Evolutionary conservation across 208 protist species (phyloP), one percentile per base, ranked within the genome.

Genomic region (Leishmania tropica): DNA sequence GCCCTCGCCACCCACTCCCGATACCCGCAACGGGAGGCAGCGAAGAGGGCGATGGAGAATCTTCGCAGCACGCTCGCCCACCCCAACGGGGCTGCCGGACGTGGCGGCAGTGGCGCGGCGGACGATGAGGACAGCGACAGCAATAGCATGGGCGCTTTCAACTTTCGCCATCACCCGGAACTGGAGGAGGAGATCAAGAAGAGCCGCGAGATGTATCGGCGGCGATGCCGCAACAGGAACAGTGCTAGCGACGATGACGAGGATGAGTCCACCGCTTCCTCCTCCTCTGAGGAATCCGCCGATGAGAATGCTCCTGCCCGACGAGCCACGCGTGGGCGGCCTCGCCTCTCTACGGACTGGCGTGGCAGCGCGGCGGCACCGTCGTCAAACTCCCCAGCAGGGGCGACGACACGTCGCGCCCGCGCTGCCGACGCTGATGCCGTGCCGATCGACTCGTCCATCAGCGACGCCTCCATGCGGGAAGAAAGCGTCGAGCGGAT

Each of bases 11-110:
- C 92, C 37, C 85, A 88, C 75, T 87, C 85, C 2, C 85, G 90
- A 4, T 96, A 94, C 79, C 92, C 92, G 0, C 81, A 89, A 71
- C 88, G 92, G 3, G 92, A 93, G 70, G 90, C 90, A 0, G 90
- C 92, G 1, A 90, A 81, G 77, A 87, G 89, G 54, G 93, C 93
- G 0, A 80, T 96, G 84, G 84, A 87, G 45, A 88, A 73, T 48
- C 86, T 93, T 56, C 51, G 89, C 35, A 68, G 84, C n/a, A 93
- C 86, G 51, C 73, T 94, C 37, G 62, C 78, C 6, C 67, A 60
- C 47, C 31, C 64, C 28, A 81, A 82, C 74, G 78, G 76, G 5
- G 83, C 83, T 17, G 58, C 75, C 3, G 53, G n/a, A 0, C 47
- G 77, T 37, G 75, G 58, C 24, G 21, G 1, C 1, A 40, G 60